Evolutionary conservation across 345 rosid species (phyloP), one percentile per base, ranked within the genome.

Genomic region (Linum lewisii): DNA sequence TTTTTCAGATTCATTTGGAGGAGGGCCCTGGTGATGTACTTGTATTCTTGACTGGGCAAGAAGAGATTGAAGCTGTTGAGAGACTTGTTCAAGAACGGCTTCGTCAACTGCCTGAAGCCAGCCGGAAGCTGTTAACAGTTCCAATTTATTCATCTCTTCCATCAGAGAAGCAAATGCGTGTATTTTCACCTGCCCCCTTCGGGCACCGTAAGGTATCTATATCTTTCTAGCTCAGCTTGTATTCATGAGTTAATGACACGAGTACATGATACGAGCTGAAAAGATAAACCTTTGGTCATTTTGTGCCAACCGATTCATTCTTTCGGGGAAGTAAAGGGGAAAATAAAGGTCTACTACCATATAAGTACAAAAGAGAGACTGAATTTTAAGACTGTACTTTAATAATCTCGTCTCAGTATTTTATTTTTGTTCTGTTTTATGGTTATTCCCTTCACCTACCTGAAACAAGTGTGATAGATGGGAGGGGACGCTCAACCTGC

Each of bases 21-120:
- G 97, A 88, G 73, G 75, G 66, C 66, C 81, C 84, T 15, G 98
- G 97, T 69, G 98, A 92, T 77, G 68, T 92, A 65, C 90, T 92
- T 68, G 98, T 86, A 38, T 92, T 92, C 66, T 78, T 92, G 65
- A 92, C 97, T 42, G 98, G 96, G 52, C 95, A 92, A 86, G 96
- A 92, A 78, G 96, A 88, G 69, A 92, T 92, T 54, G 98, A 92
- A 75, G 76, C 90, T 9, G 86, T 83, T 62, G 93, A 88, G 71
- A 84, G 86, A 54, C 72, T 81, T 70, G 77, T 88, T 44, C 77
- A 70, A 52, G 96, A 88, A 67, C 74, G 74, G 63, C 78, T 88
- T 51, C 75, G 55, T 53, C 77, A 76, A 58, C 69, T 88, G 69
- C 91, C 91, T 64, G 91, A 84, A 80, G 77, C 68, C 24, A 75